These are phyloP conservation scores for Colletotrichum sp. DNA, from an alignment of 2,329 filamentous ascomycete species.

Conservation along the genomic window DNA sequence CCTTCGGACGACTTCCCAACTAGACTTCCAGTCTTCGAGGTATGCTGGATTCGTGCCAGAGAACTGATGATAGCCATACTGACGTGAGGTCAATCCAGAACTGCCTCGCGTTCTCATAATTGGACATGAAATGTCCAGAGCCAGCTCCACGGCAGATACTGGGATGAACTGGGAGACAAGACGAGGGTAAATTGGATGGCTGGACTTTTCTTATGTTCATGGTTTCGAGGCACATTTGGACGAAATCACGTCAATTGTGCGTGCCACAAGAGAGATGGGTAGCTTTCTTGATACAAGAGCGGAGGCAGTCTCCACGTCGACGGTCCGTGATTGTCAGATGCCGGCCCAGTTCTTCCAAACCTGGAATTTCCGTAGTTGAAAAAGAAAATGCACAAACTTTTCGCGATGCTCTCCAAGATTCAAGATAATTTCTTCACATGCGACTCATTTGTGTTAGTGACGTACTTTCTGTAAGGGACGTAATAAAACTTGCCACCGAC, in stretches of 20 bases:
- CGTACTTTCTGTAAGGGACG: background rate
- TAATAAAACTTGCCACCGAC: background rate
- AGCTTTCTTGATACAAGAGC: background rate
- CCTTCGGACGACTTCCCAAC: background rate
- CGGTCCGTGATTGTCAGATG: background rate
- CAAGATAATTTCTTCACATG: background rate
- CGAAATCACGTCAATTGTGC: background rate
- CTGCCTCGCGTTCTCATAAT: background rate
- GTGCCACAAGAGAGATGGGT: background rate
- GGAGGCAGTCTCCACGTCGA: background rate
- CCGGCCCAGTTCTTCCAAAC: background rate
- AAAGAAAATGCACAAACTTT: background rate
- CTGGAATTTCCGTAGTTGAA: background rate
- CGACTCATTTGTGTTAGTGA: background rate
- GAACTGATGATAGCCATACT: background rate
- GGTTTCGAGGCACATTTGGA: background rate
- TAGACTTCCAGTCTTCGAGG: background rate
- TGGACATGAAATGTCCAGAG: background rate
- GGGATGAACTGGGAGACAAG: background rate
- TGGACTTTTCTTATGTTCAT: background rate
- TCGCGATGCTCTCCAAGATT: background rate
- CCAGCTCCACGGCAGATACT: background rate
- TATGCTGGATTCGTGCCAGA: background rate
- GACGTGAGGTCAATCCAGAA: background rate
- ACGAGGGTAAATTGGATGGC: background rate